These are phyloP conservation scores for Puya raimondii DNA, from an alignment of 176 grass and related monocot genomes.

Conservation along the genomic window DNA sequence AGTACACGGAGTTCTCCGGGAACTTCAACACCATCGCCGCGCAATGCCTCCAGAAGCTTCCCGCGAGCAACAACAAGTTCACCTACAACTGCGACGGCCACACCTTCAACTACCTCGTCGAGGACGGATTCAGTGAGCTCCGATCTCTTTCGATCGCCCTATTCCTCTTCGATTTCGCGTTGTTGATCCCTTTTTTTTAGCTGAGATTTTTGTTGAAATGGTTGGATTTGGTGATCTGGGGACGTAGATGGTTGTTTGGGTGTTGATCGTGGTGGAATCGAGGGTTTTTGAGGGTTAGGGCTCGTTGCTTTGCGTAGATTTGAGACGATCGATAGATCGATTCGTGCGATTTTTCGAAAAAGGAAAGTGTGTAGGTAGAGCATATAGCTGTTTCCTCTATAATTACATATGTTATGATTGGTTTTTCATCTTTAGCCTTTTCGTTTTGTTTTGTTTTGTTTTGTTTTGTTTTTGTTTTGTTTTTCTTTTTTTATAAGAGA, in stretches of 20 bases:
- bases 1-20: constrained; percentile 71
- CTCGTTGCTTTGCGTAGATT: background rate
- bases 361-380: background rate
- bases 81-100: constrained; percentile 74
- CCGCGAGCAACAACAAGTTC: constrained; percentile 66
- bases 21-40: constrained; percentile 76
- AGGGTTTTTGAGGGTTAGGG: background rate
- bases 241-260: background rate
- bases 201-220: background rate
- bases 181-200: background rate
- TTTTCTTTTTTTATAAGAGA: background rate
- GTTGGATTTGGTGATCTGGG: background rate
- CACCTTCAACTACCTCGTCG: constrained; percentile 87
- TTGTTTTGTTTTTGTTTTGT: too few species aligned
- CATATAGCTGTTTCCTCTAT: background rate
- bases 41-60: constrained; percentile 70
- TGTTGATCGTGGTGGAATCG: background rate
- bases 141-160: background rate
- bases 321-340: background rate
- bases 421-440: background rate
- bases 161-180: background rate
- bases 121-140: constrained; percentile 54
- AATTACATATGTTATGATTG: background rate
- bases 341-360: background rate
- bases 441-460: too few species aligned